Conservation (phyloP, 2,329 filamentous ascomycete genomes). For the Calonectria pteridis region DNA sequence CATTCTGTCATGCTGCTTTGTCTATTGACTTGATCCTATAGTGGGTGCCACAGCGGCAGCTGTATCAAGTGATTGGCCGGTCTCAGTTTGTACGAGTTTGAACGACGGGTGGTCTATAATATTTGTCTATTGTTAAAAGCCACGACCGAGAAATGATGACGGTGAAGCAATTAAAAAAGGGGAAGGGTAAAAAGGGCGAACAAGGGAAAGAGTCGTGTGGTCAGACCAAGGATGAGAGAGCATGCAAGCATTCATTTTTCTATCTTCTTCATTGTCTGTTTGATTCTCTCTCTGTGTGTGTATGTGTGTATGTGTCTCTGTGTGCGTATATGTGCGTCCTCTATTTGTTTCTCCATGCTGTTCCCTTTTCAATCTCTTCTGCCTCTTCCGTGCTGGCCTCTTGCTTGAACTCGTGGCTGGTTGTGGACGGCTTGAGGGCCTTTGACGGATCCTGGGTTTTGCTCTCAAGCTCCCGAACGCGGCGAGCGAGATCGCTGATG, state of each 20-base stretch:
- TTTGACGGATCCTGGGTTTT: conserved; percentile 26
- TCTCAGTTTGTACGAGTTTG: neutral
- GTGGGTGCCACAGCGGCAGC: neutral
- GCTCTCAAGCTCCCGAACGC: conserved; percentile 72
- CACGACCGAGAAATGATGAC: conserved; percentile 13
- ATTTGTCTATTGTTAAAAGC: neutral
- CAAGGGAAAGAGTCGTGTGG: neutral
- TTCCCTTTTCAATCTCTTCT: conserved; percentile 46
- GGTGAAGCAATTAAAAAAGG: neutral
- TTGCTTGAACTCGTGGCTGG: conserved; percentile 38
- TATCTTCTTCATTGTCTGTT: conserved; percentile 18
- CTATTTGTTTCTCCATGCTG: conserved; percentile 1
- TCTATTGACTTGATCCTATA: conserved; percentile 2
- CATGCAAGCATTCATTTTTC: conserved; percentile 18
- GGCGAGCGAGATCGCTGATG: conserved; percentile 82
- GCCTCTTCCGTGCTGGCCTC: conserved; percentile 45
- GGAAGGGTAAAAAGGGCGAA: neutral
- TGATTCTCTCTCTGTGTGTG: conserved; percentile 19
- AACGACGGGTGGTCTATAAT: conserved; percentile 8
- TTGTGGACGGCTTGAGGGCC: conserved; percentile 21
- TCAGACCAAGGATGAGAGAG: neutral
- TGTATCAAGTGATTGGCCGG: conserved; percentile 11
- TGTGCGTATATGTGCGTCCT: neutral
- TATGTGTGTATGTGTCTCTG: conserved; percentile 19
- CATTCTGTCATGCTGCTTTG: neutral